phyloP scores from a whole-genome alignment of 2,329 filamentous ascomycete genomes.

The Verticillium longisporum region DNA sequence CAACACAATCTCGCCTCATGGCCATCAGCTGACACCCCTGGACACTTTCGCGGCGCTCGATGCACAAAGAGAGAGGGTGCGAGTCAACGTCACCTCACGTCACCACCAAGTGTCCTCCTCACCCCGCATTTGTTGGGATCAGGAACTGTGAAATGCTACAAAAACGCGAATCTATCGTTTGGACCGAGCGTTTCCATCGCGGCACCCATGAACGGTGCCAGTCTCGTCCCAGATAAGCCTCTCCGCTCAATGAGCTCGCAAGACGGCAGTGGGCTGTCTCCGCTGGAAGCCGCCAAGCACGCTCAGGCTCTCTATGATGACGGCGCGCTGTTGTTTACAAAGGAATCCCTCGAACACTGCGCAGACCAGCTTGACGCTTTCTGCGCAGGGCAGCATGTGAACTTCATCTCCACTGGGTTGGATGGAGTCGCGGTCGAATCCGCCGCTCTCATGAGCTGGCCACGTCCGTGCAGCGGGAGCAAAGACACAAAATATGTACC shows the following conservation, averaged over 20 bases:
- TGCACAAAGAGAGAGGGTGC: background rate
- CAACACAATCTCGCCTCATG: too few relatives aligned
- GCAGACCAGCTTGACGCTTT: background rate
- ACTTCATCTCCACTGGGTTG: background rate
- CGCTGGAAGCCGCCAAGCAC: background rate
- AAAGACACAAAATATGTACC: background rate
- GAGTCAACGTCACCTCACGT: background rate
- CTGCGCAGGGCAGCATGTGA: background rate
- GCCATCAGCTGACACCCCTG: background rate
- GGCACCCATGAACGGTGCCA: background rate
- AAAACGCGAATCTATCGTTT: background rate
- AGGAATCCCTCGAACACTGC: background rate
- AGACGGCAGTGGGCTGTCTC: background rate
- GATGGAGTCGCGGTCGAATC: background rate
- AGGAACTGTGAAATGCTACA: background rate
- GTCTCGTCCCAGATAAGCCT: background rate
- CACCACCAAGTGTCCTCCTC: background rate
- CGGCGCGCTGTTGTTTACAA: background rate
- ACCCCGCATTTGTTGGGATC: background rate
- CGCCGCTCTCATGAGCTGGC: background rate
- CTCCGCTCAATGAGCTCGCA: too few relatives aligned
- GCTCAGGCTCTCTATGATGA: background rate
- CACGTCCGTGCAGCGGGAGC: background rate
- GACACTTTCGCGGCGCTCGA: background rate
- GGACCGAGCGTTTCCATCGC: background rate